phyloP scores from a whole-genome alignment of 768 basidiomycete species.

The Rhizopogon vesiculosus region DNA sequence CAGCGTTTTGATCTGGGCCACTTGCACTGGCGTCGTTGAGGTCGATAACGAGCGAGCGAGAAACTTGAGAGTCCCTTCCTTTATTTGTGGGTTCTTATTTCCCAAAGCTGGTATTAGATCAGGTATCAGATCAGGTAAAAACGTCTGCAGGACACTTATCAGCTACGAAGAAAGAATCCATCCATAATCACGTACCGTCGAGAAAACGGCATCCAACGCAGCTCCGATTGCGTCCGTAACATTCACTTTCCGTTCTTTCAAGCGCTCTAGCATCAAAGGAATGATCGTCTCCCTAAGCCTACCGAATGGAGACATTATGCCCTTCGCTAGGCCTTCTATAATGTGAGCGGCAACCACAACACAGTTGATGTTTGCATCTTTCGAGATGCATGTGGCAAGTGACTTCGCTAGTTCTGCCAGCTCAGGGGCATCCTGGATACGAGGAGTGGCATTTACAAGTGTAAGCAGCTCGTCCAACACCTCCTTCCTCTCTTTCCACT shows the following conservation, averaged over 20 bases:
- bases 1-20: conserved; percentile 75
- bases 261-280: conserved; percentile 73
- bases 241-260: conserved; percentile 91
- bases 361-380: conserved; percentile 93
- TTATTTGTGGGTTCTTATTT: conserved; percentile 95
- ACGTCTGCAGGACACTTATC: conserved; percentile 45
- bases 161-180: conserved; percentile 2
- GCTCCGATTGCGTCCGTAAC: conserved; percentile 87
- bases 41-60: conserved; percentile 71
- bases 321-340: conserved; percentile 82
- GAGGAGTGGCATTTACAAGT: conserved; percentile 62
- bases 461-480: conserved; percentile 78
- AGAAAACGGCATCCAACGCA: conserved; percentile 86
- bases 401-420: conserved; percentile 72
- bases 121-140: conserved; percentile 75
- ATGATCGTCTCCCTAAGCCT: conserved; percentile 70
- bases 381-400: conserved; percentile 74
- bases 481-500: conserved; percentile 98
- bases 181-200: conserved; percentile 55
- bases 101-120: conserved; percentile 74
- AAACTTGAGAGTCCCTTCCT: conserved; percentile 89
- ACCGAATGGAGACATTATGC: conserved; percentile 69
- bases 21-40: conserved; percentile 65
- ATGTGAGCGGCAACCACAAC: conserved; percentile 86
- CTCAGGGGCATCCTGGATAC: conserved; percentile 77